A percentile compares a stretch with the other conserved stretches of the same genome.
phyloP scores from a whole-genome alignment of 371 early-diverging fungal species.

The Mucor piriformis region DNA sequence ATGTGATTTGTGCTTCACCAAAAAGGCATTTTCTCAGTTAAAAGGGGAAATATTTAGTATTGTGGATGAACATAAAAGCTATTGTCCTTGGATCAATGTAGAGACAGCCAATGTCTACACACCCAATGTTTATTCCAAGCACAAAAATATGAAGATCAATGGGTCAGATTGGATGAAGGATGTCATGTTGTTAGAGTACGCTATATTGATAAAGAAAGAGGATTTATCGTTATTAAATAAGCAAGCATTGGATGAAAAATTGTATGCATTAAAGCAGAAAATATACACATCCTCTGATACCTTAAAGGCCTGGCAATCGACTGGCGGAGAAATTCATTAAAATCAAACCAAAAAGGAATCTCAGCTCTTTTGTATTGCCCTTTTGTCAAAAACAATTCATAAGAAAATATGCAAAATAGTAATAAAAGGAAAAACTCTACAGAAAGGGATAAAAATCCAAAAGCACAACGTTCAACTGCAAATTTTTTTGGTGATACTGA shows the following conservation, averaged over 20 bases:
- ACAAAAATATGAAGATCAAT: background rate
- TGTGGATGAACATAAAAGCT: constrained; percentile 1
- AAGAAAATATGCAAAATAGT: background rate
- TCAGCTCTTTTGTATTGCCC: background rate
- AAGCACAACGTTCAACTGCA: constrained; percentile 2
- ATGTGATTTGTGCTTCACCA: constrained; percentile 19
- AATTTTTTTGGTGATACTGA: background rate
- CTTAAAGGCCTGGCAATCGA: background rate
- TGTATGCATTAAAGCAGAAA: background rate
- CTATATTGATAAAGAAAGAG: background rate
- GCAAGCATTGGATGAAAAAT: background rate
- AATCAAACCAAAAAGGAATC: no score
- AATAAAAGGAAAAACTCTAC: background rate
- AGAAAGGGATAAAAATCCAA: background rate
- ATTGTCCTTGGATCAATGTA: constrained; percentile 23
- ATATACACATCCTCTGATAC: background rate
- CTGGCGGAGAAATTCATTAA: no score
- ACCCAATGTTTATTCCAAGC: background rate
- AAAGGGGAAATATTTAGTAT: constrained; percentile 3
- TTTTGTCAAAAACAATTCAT: background rate
- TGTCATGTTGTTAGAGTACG: constrained; percentile 9
- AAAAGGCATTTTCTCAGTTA: constrained; percentile 1
- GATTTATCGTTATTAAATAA: background rate
- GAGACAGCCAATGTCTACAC: background rate
- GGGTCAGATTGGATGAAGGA: constrained; percentile 24